phyloP scores from a whole-genome alignment of 1,139 yeast genomes.

The Geotrichum histeridarum region DNA sequence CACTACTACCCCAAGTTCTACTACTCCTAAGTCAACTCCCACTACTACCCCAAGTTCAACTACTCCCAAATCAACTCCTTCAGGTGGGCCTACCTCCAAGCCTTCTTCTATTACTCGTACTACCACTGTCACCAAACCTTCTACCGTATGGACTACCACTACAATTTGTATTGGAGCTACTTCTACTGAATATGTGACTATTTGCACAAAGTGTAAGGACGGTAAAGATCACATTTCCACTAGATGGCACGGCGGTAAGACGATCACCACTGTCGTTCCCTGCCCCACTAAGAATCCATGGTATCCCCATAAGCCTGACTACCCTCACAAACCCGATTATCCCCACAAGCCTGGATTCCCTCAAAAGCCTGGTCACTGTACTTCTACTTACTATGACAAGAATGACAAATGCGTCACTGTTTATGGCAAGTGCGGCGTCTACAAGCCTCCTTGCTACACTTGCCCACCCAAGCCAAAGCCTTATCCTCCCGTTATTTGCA shows the following conservation, averaged over 20 bases:
- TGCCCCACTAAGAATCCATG: not conserved
- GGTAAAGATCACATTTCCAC: not conserved
- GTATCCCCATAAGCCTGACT: not conserved
- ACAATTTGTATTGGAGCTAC: not conserved
- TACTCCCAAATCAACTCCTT: no score
- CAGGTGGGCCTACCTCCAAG: no score
- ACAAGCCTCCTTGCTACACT: not conserved
- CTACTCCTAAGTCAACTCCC: no score
- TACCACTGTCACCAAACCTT: not conserved
- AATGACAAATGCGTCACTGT: not conserved
- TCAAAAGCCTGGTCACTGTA: not conserved
- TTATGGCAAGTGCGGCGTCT: not conserved
- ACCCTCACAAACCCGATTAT: not conserved
- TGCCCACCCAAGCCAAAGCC: not conserved
- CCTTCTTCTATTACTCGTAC: no score
- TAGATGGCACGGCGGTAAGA: not conserved
- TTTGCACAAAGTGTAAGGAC: not conserved
- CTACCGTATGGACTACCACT: not conserved
- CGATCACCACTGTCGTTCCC: not conserved
- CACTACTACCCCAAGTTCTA: no score
- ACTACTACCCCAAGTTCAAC: no score
- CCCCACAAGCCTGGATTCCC: no score
- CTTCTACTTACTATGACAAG: not conserved
- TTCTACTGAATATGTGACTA: not conserved
- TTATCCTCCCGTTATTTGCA: no score